Evolutionary conservation across 1,284 basidiomycete species (phyloP), one percentile per base, ranked within the genome.

Genomic region (Ceratobasidium sp.): DNA sequence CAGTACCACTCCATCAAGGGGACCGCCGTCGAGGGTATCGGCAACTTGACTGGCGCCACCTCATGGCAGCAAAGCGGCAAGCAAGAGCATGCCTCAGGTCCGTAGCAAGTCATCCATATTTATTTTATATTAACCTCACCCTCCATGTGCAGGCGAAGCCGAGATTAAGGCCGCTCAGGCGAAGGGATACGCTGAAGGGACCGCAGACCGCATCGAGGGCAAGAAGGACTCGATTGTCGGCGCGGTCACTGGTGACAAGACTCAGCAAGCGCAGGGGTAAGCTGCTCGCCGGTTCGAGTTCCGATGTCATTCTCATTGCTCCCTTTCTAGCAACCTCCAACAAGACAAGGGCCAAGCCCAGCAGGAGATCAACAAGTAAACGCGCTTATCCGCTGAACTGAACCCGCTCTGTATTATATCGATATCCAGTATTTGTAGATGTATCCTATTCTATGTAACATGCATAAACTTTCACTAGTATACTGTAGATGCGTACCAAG

Each of bases 141-240:
- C 67, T 60, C 59, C 30, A n/a, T 83, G 4, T n/a, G n/a, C 30
- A 75, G 93, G 93, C 69, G 92, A 94, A 83, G 86, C 86, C 12
- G 90, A 92, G 81, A 86, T 87, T 82, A 88, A 88, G 55, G 81
- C 80, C 35, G 89, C 89, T 0, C 87, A 90, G 80, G 86, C 87
- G 10, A 84, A 90, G 81, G 89, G 87, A 3, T 86, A 85, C 82
- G 88, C 84, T 20, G 88, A 93, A 80, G 93, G 93, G 50, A 84
- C 85, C 3, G 77, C 85, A 7, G 92, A 94, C 83, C 88, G 89
- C 77, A 52, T 90, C 30, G 84, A 84, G 57, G 93, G 93, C 76
- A 93, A 92, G 86, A 90, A 90, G 80, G 91, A 93, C 81, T 85
- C 89, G 30, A 85, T 94, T 41, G 87, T 90, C 48, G 92, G 91